Evolutionary conservation across 495 filamentous ascomycete species (phyloP), one percentile per base, ranked within the genome.

Genomic region (Aspergillus saccharolyticus): DNA sequence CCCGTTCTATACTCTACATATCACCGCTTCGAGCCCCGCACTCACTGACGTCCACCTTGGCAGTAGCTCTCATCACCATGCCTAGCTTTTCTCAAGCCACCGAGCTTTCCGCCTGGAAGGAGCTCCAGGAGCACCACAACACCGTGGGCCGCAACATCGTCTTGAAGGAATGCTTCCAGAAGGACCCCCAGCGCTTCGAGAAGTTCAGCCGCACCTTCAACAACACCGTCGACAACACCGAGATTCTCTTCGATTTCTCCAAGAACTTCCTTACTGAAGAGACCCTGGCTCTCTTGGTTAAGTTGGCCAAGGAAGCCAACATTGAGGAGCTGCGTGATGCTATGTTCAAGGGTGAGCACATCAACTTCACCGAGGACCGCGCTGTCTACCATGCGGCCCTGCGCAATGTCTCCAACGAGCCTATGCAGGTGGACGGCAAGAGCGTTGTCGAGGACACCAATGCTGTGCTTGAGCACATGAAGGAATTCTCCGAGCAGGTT

Each of bases 231-330:
- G 89, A 91, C 70, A 82, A 82, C 65, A 78, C 82, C 39, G 90
- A 97, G 59, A 93, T 90, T 69, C 82, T 97, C 39, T 98, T 97
- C 72, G 94, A 98, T 75, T 98, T 96, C 82, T 92, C 88, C 77
- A 98, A 98, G 85, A 98, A 98, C 81, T 90, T 97, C 74, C 73
- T 98, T 56, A 96, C 86, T 58, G 89, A 96, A 53, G 90, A 96
- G 70, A 98, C 94, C 4, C 74, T 97, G n/a, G 77, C 83, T 53
- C 77, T 95, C 52, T 78, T 98, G 42, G 81, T 96, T 60, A 80
- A 94, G 77, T 83, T 98, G 21, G 94, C 94, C 56, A 84, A 94
- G 77, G 88, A 97, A 74, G 91, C 91, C 53, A 83, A 85, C 62
- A 67, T 98, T 24, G 94, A 97, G 80, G 80, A 93, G 78, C 89